phyloP scores from a whole-genome alignment of 495 filamentous ascomycete species.

The Talaromyces trachyspermus region DNA sequence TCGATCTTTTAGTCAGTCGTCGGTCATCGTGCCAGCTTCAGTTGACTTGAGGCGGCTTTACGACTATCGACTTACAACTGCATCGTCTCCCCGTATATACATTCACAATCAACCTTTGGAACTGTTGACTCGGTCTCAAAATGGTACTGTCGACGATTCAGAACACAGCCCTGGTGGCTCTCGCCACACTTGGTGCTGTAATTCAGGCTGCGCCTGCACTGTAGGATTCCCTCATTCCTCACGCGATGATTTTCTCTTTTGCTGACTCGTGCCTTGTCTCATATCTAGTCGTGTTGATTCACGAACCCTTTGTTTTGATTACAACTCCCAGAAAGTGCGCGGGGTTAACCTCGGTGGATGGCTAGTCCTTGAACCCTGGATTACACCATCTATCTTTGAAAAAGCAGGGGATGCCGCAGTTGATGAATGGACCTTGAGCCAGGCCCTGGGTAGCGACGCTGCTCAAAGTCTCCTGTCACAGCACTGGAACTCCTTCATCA shows the following conservation, averaged over 20 bases:
- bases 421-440: slow-evolving; percentile 56
- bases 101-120: not conserved
- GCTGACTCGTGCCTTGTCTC: not conserved
- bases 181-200: slow-evolving; percentile 26
- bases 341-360: slow-evolving; percentile 55
- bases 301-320: slow-evolving; percentile 33
- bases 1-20: not conserved
- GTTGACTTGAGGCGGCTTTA: slow-evolving; percentile 6
- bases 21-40: not conserved
- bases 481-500: slow-evolving; percentile 63
- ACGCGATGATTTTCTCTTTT: not conserved
- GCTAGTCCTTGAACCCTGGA: slow-evolving; percentile 57
- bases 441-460: slow-evolving; percentile 41
- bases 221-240: slow-evolving; percentile 17
- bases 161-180: slow-evolving; percentile 28
- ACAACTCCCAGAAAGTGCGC: slow-evolving; percentile 37
- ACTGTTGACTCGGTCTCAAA: slow-evolving; percentile 7
- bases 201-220: slow-evolving; percentile 25
- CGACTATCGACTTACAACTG: not conserved
- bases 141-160: slow-evolving; percentile 31
- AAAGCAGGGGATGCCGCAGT: slow-evolving; percentile 41
- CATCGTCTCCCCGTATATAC: not conserved
- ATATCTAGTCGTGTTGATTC: slow-evolving; percentile 27
- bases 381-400: slow-evolving; percentile 58
- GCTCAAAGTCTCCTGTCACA: slow-evolving; percentile 37